Evolutionary conservation across 2,329 filamentous ascomycete genomes (phyloP).

Genomic region (Hypomyces perniciosus): DNA sequence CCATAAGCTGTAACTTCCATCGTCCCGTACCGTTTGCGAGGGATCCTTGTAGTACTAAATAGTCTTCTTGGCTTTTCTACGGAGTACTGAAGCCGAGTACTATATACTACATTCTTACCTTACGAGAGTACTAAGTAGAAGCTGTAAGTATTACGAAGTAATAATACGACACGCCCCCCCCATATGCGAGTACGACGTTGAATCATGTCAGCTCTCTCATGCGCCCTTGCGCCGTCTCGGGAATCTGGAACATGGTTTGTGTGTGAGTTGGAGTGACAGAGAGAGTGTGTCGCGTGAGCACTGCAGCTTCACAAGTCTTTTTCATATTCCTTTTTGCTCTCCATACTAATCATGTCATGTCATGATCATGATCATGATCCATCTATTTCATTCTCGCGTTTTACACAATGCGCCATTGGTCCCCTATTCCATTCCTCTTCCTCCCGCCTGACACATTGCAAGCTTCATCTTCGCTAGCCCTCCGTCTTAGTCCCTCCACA

Average conservation of each 20-base stretch:
- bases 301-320: neutral
- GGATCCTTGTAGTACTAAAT: neutral
- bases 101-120: too few relatives aligned
- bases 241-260: neutral
- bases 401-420: neutral
- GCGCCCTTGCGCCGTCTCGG: neutral
- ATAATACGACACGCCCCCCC: too few relatives aligned
- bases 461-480: slow-evolving; percentile 5
- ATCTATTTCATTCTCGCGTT: too few relatives aligned
- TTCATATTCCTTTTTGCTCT: neutral
- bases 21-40: neutral
- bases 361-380: too few relatives aligned
- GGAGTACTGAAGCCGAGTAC: too few relatives aligned
- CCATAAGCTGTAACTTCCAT: neutral
- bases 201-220: neutral
- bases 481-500: neutral
- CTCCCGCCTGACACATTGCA: slow-evolving; percentile 7
- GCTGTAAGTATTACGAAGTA: too few relatives aligned
- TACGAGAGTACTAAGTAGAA: too few relatives aligned
- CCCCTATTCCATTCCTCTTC: slow-evolving; percentile 1
- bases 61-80: too few relatives aligned
- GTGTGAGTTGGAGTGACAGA: too few relatives aligned
- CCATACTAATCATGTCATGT: neutral
- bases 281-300: neutral
- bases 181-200: neutral